Base-by-base conservation (phyloP, 306 rosid genomes). In the Fragaria nilgerrensis region DNA sequence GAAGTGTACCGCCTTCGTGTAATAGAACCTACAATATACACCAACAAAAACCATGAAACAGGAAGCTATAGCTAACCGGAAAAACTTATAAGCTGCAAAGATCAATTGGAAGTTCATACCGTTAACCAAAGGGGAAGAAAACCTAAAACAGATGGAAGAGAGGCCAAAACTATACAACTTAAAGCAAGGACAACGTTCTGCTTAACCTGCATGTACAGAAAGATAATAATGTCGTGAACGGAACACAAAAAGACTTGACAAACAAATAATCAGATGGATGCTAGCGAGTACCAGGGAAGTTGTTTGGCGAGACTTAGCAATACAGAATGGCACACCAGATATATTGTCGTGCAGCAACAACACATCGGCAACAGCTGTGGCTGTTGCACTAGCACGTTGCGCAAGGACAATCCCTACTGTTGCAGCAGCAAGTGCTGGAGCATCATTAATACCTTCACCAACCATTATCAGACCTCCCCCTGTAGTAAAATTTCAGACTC, bases 401-500 rank as follows among this genome's bases (percentile, higher is more conserved):
- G 97, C 99, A 75, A 95, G 99, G 58, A 95, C 99, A 69, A 95
- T 95, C 73, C 97, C 99, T 23, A 92, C 90, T 32, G 99, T 92
- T 70, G 99, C 99, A 20, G 97, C 97, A 44, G 99, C 99, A 73
- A 95, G 97, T 77, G 97, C 99, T 22, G 99, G 99, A 75, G 97
- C 97, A 78, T 95, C 99, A 74, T 92, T 95, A 71, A 95, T 95
- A 36, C 99, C 97, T 85, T 95, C 99, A 34, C 99, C 97, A 52
- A 95, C 99, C 97, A 95, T 95, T 76, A 95, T 89, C 73, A 95
- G 84, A 79, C 97, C 99, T 77, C 97, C 96, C 37, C 99, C 99
- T 95, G 85, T 44, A 65, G 78, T 68, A 41, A 62, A 22, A 72
- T 50, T 37, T 27, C 55, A 56, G 73, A 62, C 17, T 37, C 34